These are phyloP conservation scores for Nicotiana tomentosiformis DNA, from an alignment of 257 asterid species.

Conservation along the genomic window DNA sequence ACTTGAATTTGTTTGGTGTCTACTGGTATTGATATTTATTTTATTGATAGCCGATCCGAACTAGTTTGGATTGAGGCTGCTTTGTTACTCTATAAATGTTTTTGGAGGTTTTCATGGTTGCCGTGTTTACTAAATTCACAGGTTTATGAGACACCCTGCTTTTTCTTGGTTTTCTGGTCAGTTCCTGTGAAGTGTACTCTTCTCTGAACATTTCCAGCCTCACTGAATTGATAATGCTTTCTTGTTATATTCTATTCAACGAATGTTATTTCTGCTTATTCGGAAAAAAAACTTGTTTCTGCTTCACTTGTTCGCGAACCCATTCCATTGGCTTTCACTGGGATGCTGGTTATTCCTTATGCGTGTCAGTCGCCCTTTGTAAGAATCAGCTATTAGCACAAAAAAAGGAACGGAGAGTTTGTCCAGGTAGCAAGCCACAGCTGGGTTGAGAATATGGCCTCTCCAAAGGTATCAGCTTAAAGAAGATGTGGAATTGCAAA, in stretches of 20 bases:
- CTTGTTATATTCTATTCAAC: background rate
- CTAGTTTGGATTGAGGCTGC: background rate
- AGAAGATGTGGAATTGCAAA: background rate
- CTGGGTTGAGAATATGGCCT: background rate
- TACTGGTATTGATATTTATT: background rate
- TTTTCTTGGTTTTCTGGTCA: background rate
- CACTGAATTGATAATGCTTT: background rate
- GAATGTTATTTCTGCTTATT: background rate
- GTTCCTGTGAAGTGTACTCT: background rate
- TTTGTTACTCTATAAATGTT: background rate
- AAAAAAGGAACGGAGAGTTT: background rate
- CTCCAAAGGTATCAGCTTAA: background rate
- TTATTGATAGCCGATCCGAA: background rate
- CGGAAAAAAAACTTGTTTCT: background rate
- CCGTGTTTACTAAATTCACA: background rate
- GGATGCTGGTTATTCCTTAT: background rate
- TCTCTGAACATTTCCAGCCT: background rate
- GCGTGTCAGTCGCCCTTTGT: background rate
- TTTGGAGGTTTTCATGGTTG: background rate
- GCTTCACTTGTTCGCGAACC: background rate
- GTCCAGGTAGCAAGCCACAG: background rate
- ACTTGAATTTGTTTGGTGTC: background rate
- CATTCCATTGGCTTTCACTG: background rate
- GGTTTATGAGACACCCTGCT: background rate
- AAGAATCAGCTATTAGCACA: slow-evolving; percentile 1